A percentile compares a stretch with the other conserved stretches of the same genome.
Evolutionary conservation across 2,329 filamentous ascomycete species (phyloP).

Genomic region (Trichoderma pleuroti): DNA sequence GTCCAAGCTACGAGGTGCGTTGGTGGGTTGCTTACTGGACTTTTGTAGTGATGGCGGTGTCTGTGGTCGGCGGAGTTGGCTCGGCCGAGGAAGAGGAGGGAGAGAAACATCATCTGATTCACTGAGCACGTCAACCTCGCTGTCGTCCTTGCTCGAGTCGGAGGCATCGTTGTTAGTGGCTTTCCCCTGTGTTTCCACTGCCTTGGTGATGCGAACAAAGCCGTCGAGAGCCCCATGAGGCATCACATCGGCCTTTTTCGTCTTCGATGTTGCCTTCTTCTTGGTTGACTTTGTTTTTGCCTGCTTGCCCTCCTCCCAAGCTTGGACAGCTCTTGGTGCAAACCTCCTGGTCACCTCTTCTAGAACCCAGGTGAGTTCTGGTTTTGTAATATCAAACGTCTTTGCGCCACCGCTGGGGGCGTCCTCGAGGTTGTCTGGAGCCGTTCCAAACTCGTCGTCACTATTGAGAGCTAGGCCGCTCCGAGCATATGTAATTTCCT

Average conservation of each 20-base stretch:
- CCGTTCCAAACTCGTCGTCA: constrained; percentile 59
- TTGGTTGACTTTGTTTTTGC: constrained; percentile 26
- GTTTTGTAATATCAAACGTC: constrained; percentile 61
- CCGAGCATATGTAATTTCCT: constrained; percentile 48
- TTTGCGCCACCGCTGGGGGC: constrained; percentile 27
- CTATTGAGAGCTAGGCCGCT: constrained; percentile 59
- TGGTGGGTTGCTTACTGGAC: constrained; percentile 37
- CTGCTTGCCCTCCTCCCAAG: constrained; percentile 29
- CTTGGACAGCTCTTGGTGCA: constrained; percentile 26
- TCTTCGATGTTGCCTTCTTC: constrained; percentile 24
- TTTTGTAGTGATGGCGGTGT: constrained; percentile 27
- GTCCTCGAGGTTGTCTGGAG: constrained; percentile 31
- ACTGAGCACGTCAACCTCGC: background rate
- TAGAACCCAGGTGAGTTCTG: constrained; percentile 47
- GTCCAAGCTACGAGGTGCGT: constrained; percentile 25
- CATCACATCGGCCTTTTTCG: constrained; percentile 23
- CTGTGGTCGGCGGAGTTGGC: constrained; percentile 19
- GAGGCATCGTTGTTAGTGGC: background rate
- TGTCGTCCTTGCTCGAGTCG: background rate
- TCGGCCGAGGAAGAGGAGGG: constrained; percentile 8
- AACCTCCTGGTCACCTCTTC: constrained; percentile 33
- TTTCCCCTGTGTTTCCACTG: constrained; percentile 18
- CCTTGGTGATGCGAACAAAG: constrained; percentile 42
- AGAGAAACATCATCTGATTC: background rate
- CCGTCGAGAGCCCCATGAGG: constrained; percentile 37